Percentiles rank a stretch among this genome's conserved stretches.
Conservation (phyloP, 1,139 yeast species). For the Pichia norvegensis region DNA sequence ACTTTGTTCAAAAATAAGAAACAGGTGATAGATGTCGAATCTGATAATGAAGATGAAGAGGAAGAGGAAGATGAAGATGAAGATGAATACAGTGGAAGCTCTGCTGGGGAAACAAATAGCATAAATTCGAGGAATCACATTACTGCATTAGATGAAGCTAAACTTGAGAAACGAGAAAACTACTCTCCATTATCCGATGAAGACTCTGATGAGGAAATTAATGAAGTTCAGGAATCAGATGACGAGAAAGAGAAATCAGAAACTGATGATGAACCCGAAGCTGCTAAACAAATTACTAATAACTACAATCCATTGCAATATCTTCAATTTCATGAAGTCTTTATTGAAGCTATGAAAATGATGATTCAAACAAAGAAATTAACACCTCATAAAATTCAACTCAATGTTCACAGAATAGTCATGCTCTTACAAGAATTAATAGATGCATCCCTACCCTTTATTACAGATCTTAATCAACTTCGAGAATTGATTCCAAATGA, state of each 20-base stretch:
- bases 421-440: conserved; percentile 60
- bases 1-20: conserved; percentile 19
- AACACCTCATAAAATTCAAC: conserved; percentile 49
- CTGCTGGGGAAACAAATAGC: not conserved
- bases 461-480: conserved; percentile 65
- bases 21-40: conserved; percentile 21
- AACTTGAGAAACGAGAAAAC: not conserved
- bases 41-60: conserved; percentile 14
- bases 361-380: conserved; percentile 52
- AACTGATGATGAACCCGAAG: not conserved
- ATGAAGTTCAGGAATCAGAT: not conserved
- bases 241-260: not conserved
- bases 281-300: conserved; percentile 12
- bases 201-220: not conserved
- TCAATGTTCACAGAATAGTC: conserved; percentile 59
- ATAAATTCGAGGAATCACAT: conserved; percentile 1
- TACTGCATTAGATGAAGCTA: not conserved
- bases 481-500: conserved; percentile 58
- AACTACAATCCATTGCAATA: conserved; percentile 44
- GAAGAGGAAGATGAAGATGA: conserved; percentile 5
- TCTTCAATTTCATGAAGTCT: conserved; percentile 44
- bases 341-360: conserved; percentile 45
- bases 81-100: not conserved
- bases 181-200: not conserved
- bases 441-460: conserved; percentile 67